Evolutionary conservation across 495 filamentous ascomycete species (phyloP).

Genomic region (Tuber microsphaerosporum): DNA sequence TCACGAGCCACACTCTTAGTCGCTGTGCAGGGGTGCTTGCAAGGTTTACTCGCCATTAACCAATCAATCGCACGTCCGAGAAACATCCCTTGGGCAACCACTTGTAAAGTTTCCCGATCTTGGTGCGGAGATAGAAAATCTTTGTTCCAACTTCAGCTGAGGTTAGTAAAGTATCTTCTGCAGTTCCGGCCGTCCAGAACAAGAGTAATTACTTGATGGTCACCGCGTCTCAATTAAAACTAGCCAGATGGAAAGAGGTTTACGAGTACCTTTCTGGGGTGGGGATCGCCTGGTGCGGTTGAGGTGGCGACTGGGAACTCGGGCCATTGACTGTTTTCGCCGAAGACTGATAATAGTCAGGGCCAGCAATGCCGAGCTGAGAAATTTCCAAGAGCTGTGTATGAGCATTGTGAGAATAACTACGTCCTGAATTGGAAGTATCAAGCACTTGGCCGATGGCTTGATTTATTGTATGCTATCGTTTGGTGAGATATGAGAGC

Average conservation of each 20-base stretch:
- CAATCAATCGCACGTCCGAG: not conserved
- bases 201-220: not conserved
- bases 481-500: not conserved
- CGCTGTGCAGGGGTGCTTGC: not conserved
- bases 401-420: no score
- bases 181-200: not conserved
- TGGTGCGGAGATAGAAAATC: not conserved
- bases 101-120: not conserved
- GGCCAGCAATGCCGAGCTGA: not conserved
- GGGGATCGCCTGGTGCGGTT: not conserved
- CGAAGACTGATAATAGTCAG: not conserved
- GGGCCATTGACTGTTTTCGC: not conserved
- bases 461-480: not conserved
- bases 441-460: not conserved
- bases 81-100: not conserved
- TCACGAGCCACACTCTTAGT: not conserved
- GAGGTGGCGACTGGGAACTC: not conserved
- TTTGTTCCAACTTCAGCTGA: not conserved
- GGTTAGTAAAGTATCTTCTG: not conserved
- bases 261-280: not conserved
- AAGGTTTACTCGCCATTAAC: not conserved
- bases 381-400: no score
- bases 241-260: not conserved
- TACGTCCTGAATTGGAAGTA: not conserved
- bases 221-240: not conserved